These are phyloP conservation scores for Fusarium sp. DNA, from an alignment of 2,329 filamentous ascomycete species.

Conservation along the genomic window DNA sequence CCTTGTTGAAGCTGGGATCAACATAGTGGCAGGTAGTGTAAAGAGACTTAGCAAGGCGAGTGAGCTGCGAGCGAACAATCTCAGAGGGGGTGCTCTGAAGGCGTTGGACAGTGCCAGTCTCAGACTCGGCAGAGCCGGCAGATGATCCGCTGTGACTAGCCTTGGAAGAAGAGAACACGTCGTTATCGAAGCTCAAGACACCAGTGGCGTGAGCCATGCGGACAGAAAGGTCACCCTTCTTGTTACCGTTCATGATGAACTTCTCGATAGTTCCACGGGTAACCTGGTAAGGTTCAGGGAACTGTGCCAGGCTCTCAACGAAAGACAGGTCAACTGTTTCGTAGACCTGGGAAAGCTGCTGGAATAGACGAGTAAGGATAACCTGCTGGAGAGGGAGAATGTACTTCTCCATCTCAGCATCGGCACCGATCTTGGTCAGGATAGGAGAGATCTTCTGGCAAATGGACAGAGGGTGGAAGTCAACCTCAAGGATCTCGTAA, in stretches of 20 bases:
- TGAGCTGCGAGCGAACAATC: slow-evolving; percentile 95
- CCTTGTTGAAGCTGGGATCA: slow-evolving; percentile 88
- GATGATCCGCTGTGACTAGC: slow-evolving; percentile 86
- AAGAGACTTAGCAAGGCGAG: slow-evolving; percentile 88
- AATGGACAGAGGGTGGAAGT: slow-evolving; percentile 98
- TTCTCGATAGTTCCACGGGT: slow-evolving; percentile 93
- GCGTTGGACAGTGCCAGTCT: slow-evolving; percentile 87
- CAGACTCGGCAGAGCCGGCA: slow-evolving; percentile 87
- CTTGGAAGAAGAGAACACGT: slow-evolving; percentile 98
- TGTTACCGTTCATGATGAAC: slow-evolving; percentile 99
- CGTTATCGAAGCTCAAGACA: slow-evolving; percentile 95
- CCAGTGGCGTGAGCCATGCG: slow-evolving; percentile 96
- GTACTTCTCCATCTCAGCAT: slow-evolving; percentile 97
- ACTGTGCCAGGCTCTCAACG: slow-evolving; percentile 92
- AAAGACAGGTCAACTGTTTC: slow-evolving; percentile 96
- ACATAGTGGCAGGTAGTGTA: slow-evolving; percentile 97
- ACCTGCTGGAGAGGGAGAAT: slow-evolving; percentile 96
- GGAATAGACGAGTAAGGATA: slow-evolving; percentile 97
- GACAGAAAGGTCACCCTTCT: slow-evolving; percentile 98
- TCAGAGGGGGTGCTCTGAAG: slow-evolving; percentile 98
- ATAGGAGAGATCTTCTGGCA: slow-evolving; percentile 99
- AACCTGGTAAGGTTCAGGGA: slow-evolving; percentile 97
- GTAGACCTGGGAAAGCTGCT: slow-evolving; percentile 98
- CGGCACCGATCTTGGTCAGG: slow-evolving; percentile 89
- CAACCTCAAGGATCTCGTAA: slow-evolving; percentile 98